Percentiles rank a stretch among this genome's conserved stretches.
Evolutionary conservation across 805 yeast species (phyloP).

Genomic region (Candida golubevii): DNA sequence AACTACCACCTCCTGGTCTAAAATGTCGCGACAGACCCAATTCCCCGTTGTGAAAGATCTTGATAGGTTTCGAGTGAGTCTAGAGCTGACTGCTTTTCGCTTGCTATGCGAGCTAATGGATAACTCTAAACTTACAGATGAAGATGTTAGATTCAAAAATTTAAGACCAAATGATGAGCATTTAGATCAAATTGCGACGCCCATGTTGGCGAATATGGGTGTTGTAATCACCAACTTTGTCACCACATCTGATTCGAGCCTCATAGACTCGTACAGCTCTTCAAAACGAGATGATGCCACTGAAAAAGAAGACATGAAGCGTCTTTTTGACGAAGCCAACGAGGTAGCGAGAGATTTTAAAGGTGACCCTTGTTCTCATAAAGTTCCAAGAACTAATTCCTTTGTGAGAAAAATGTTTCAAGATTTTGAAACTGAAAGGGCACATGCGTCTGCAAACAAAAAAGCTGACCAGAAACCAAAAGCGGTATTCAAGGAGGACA

Average conservation of each 20-base stretch:
- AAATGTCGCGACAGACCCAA: slow-evolving; percentile 41
- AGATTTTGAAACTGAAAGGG: slow-evolving; percentile 18
- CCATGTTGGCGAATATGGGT: slow-evolving; percentile 48
- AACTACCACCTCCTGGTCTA: slow-evolving; percentile 18
- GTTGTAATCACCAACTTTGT: slow-evolving; percentile 54
- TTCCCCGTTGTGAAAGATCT: slow-evolving; percentile 34
- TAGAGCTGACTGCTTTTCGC: slow-evolving; percentile 29
- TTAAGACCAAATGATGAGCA: slow-evolving; percentile 17
- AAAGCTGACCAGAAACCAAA: slow-evolving; percentile 1
- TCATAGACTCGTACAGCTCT: slow-evolving; percentile 30
- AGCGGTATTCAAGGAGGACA: slow-evolving; percentile 18
- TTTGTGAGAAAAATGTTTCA: slow-evolving; percentile 18
- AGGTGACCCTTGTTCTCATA: slow-evolving; percentile 3
- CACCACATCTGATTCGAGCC: slow-evolving; percentile 29
- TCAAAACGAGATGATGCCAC: background rate
- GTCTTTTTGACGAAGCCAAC: slow-evolving; percentile 15
- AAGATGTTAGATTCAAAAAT: slow-evolving; percentile 21
- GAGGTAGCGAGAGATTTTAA: background rate
- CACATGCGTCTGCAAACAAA: background rate
- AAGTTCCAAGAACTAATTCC: slow-evolving; percentile 7
- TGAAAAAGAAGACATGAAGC: slow-evolving; percentile 8
- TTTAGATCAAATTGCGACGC: slow-evolving; percentile 21
- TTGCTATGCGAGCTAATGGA: slow-evolving; percentile 40
- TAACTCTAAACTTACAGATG: slow-evolving; percentile 14
- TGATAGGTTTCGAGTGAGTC: slow-evolving; percentile 24